Base-by-base conservation (phyloP, 805 yeast genomes). In the Ogataea wickerhamii region DNA sequence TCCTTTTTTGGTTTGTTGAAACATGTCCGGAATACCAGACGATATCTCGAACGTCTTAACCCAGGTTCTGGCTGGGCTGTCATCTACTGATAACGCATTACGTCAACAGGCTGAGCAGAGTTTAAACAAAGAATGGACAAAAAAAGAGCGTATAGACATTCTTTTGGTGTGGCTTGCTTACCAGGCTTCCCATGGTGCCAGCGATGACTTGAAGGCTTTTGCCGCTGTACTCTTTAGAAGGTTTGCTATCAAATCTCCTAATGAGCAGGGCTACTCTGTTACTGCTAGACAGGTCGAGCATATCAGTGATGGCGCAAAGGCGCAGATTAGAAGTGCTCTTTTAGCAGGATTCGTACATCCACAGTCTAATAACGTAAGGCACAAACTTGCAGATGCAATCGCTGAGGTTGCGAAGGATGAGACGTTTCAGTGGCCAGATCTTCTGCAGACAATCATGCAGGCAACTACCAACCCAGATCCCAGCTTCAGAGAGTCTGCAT, bases 331-430 rank as follows among this genome's bases (percentile, higher is more conserved):
- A 48, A 50, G 67, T 13, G 68, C 77, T 17, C 71, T 91, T 26
- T 68, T 89, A 48, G 73, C 73, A 41, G 98, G 96, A 12, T 87
- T 91, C 52, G 58, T 76, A 3, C 59, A 78, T 8, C 80, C 72
- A 43, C 87, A 82, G 57, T 67, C 83, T n/a, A 78, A 77, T 44
- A 77, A 76, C 45, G 87, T 87, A 22, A 80, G 97, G 58, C 96
- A 91, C 61, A 93, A 91, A 57, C 67, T 93, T 34, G 81, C 96
- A 2, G 98, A 93, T 67, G 95, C 95, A 6, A 82, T 93, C 33
- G 86, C 97, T 1, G 98, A 89, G 63, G 77, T 91, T 32, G 94
- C 96, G 2, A 80, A 81, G 52, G 82, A 78, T 41, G 80, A 76
- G 11, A 52, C 66, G 3, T 70, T 66, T 14, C 69, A 68, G 17